These are phyloP conservation scores for Lachnellula cervina DNA, from an alignment of 2,329 filamentous ascomycete species.

Conservation along the genomic window DNA sequence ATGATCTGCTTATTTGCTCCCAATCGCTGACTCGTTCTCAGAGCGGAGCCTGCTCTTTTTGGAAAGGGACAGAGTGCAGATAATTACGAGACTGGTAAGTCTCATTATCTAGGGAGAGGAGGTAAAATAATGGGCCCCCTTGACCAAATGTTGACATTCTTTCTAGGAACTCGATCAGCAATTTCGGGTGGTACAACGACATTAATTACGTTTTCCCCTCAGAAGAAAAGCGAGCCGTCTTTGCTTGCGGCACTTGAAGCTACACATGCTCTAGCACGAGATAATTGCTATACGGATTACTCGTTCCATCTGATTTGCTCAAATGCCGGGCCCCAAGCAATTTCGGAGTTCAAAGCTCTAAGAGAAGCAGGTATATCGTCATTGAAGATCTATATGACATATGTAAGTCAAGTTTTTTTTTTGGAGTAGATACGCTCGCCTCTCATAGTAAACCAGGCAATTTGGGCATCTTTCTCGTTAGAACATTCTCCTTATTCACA, in stretches of 20 bases:
- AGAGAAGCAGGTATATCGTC: constrained; percentile 37
- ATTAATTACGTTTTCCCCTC: constrained; percentile 44
- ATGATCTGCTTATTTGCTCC: neutral
- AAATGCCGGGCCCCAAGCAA: constrained; percentile 34
- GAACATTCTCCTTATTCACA: too few relatives aligned
- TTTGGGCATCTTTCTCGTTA: too few relatives aligned
- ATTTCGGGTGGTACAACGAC: constrained; percentile 46
- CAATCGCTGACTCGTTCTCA: neutral
- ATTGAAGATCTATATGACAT: constrained; percentile 43
- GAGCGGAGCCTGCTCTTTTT: constrained; percentile 40
- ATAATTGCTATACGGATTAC: constrained; percentile 45
- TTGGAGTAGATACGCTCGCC: too few relatives aligned
- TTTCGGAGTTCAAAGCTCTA: constrained; percentile 29
- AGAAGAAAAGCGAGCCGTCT: constrained; percentile 40
- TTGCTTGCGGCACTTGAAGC: constrained; percentile 39
- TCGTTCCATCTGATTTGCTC: constrained; percentile 44
- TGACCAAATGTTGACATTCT: constrained; percentile 11
- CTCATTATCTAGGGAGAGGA: neutral
- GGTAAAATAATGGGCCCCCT: neutral
- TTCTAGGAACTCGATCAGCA: constrained; percentile 38
- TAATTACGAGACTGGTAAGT: constrained; percentile 26
- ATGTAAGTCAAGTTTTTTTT: constrained; percentile 12
- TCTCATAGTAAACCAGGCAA: too few relatives aligned
- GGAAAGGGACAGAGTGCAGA: constrained; percentile 31
- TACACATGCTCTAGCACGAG: constrained; percentile 38